phyloP scores from a whole-genome alignment of 441 rosid genomes.

The Metrosideros polymorpha region DNA sequence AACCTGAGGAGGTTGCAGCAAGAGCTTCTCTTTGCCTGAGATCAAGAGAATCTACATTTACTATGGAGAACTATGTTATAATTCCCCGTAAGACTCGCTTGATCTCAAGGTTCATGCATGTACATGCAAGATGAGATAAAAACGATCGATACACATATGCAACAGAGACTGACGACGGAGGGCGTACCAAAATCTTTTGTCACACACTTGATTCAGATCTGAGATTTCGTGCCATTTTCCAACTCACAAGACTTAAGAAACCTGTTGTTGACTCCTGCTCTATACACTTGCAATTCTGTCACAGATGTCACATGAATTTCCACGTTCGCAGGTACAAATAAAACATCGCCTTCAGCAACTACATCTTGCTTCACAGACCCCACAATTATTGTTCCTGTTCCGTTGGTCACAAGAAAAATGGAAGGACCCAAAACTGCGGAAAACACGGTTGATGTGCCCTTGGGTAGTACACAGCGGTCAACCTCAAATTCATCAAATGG shows the following conservation, averaged over 20 bases:
- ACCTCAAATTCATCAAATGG: conserved; percentile 71
- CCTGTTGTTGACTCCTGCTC: conserved; percentile 62
- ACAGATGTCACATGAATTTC: conserved; percentile 26
- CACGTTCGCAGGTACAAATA: conserved; percentile 50
- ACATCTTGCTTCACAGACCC: conserved; percentile 10
- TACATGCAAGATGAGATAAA: conserved; percentile 3
- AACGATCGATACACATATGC: neutral
- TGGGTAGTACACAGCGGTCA: conserved; percentile 41
- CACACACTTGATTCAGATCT: neutral
- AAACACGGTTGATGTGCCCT: conserved; percentile 36
- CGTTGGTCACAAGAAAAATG: conserved; percentile 31
- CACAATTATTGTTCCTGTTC: conserved; percentile 31
- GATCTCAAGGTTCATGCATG: neutral
- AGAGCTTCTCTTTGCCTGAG: neutral
- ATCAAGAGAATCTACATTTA: neutral
- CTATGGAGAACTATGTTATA: neutral
- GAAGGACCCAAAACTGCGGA: conserved; percentile 54
- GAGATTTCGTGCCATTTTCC: neutral
- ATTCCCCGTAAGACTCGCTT: neutral
- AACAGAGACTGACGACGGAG: neutral
- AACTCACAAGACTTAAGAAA: conserved; percentile 23
- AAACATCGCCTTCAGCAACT: conserved; percentile 40
- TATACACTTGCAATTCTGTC: conserved; percentile 39
- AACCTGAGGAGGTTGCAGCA: neutral
- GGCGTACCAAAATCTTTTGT: neutral